These are phyloP conservation scores for Gilbertella persicaria DNA, from an alignment of 371 early-diverging fungal genomes.

Conservation along the genomic window DNA sequence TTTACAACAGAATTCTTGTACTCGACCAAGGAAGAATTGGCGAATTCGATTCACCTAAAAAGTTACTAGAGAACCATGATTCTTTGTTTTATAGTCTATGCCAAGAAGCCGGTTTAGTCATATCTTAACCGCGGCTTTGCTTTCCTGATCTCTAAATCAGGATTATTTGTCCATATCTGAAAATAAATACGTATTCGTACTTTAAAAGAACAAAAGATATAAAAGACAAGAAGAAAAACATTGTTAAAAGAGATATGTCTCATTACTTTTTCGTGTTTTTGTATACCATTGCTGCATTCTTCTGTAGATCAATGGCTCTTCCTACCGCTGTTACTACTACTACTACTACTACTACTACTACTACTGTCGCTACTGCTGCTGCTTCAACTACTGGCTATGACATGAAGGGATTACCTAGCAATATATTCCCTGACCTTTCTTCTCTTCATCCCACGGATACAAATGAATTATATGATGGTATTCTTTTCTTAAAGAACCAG, in stretches of 20 bases:
- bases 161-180: no score
- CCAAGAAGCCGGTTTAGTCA: slow-evolving; percentile 65
- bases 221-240: no score
- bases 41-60: slow-evolving; percentile 77
- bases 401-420: neutral
- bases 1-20: slow-evolving; percentile 65
- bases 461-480: no score
- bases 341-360: neutral
- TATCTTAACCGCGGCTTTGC: slow-evolving; percentile 13
- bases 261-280: no score
- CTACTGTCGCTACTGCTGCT: neutral
- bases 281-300: neutral
- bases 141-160: neutral
- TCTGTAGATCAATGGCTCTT: neutral
- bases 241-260: no score
- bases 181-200: no score
- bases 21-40: slow-evolving; percentile 74
- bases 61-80: slow-evolving; percentile 58
- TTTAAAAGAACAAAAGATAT: no score
- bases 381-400: neutral
- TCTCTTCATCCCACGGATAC: no score
- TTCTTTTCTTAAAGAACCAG: no score
- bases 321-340: no score
- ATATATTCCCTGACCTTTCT: slow-evolving; percentile 5
- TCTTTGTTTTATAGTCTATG: slow-evolving; percentile 73